phyloP scores from a whole-genome alignment of 2,329 filamentous ascomycete genomes.

The Simplicillium aogashimaense region DNA sequence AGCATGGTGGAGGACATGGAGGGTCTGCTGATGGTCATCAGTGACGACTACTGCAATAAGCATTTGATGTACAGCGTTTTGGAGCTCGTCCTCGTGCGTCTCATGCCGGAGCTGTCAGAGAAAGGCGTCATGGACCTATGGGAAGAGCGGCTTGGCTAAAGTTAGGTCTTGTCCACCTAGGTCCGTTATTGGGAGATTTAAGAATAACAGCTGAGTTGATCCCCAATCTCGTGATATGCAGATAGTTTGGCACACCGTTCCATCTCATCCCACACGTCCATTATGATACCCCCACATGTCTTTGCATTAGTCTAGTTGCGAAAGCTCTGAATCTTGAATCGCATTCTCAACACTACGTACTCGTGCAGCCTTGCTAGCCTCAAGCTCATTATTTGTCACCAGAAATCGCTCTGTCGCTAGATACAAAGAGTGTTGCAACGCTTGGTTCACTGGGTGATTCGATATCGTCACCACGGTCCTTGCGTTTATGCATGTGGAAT shows the following conservation, averaged over 20 bases:
- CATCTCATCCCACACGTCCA: too few species aligned
- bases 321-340: too few species aligned
- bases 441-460: too few species aligned
- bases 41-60: slow-evolving; percentile 84
- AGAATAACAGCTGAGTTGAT: not conserved
- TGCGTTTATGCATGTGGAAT: too few species aligned
- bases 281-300: slow-evolving; percentile 4
- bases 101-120: slow-evolving; percentile 77
- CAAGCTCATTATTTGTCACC: too few species aligned
- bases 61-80: slow-evolving; percentile 77
- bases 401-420: too few species aligned
- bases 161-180: not conserved
- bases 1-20: slow-evolving; percentile 50
- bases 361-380: too few species aligned
- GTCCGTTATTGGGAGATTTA: too few species aligned
- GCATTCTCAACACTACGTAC: too few species aligned
- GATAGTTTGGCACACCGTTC: too few species aligned
- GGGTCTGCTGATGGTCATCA: slow-evolving; percentile 62
- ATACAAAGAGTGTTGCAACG: too few species aligned
- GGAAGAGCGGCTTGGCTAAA: slow-evolving; percentile 53
- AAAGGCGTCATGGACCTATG: slow-evolving; percentile 62
- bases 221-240: not conserved
- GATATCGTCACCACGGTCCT: too few species aligned
- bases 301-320: not conserved
- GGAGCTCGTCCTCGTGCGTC: slow-evolving; percentile 68